Conservation (phyloP, 805 yeast species). For the Vanderwaltozyma polyspora region DNA sequence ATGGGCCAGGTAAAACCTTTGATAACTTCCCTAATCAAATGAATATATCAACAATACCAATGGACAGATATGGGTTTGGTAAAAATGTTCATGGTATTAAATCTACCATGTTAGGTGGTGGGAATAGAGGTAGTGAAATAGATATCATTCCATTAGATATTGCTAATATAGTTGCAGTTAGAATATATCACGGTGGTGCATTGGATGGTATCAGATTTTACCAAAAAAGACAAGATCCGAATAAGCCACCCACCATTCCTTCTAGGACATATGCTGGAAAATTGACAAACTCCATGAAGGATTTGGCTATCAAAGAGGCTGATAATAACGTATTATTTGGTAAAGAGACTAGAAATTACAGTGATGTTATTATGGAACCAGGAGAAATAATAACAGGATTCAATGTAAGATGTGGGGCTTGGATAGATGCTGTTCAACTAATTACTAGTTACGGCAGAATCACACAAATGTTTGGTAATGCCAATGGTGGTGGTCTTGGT, state of each 20-base stretch:
- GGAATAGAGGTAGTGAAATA: constrained; percentile 20
- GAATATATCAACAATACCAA: constrained; percentile 11
- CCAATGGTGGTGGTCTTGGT: constrained; percentile 52
- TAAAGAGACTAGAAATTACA: constrained; percentile 37
- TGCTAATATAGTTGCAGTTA: constrained; percentile 35
- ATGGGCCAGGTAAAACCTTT: constrained; percentile 46
- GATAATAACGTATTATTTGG: constrained; percentile 33
- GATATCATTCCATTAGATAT: constrained; percentile 21
- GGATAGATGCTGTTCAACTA: constrained; percentile 84
- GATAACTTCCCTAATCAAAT: constrained; percentile 33
- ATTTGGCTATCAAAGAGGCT: constrained; percentile 5
- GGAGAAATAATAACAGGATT: constrained; percentile 56
- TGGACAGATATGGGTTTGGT: constrained; percentile 22
- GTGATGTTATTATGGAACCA: constrained; percentile 42
- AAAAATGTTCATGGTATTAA: constrained; percentile 17
- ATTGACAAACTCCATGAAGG: constrained; percentile 18
- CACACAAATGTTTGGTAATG: constrained; percentile 55
- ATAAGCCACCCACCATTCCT: constrained; percentile 35
- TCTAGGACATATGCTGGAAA: constrained; percentile 33
- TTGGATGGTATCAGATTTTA: constrained; percentile 69
- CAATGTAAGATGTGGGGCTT: constrained; percentile 61
- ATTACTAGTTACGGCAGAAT: constrained; percentile 45
- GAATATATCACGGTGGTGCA: constrained; percentile 65
- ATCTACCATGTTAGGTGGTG: constrained; percentile 20
- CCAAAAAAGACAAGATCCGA: constrained; percentile 12